Base-by-base conservation (phyloP, 192 early-diverging fungal species). In the Geranomyces michiganensis region DNA sequence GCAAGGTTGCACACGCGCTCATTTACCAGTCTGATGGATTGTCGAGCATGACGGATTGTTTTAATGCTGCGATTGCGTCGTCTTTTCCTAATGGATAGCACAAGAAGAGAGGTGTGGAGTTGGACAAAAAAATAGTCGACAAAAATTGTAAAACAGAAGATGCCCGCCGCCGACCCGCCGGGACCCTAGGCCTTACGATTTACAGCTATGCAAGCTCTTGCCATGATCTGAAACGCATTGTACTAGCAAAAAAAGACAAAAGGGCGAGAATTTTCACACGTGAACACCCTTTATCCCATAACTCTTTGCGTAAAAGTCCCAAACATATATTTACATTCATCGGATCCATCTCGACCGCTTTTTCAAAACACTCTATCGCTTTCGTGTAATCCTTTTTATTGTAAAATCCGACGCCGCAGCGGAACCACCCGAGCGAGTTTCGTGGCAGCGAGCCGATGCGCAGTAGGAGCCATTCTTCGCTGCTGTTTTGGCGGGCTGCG, bases 141-240 rank as follows among this genome's bases (percentile, higher is more conserved):
- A 58, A 58, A 24, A 24, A 41, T 19, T 47, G 13, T n/a, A 47
- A 47, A 14, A 15, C n/a, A n/a, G n/a, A n/a, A n/a, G n/a, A n/a
- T n/a, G n/a, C n/a, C n/a, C n/a, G n/a, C n/a, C n/a, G n/a, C n/a
- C n/a, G n/a, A n/a, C n/a, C n/a, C n/a, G n/a, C n/a, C n/a, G n/a
- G n/a, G n/a, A n/a, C n/a, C n/a, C n/a, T n/a, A n/a, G n/a, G 0
- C 36, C 78, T 55, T 68, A 83, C 84, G 74, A 62, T 87, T 87
- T 12, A 87, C 85, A 13, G 85, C 85, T 19, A 87, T 87, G 59
- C 85, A 87, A 15, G 85, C 85, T 45, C 85, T 22, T 0, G 85
- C 85, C 85, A 87, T 85, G 69, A 87, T 85, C 60, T 87, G 85
- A 64, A 71, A 87, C 21, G 85, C 85, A 63, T 87, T 87, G 70